A percentile compares a stretch with the other conserved stretches of the same genome.
These are phyloP conservation scores for Tylopilus intermedius DNA, from an alignment of 768 basidiomycete genomes.

Conservation along the genomic window DNA sequence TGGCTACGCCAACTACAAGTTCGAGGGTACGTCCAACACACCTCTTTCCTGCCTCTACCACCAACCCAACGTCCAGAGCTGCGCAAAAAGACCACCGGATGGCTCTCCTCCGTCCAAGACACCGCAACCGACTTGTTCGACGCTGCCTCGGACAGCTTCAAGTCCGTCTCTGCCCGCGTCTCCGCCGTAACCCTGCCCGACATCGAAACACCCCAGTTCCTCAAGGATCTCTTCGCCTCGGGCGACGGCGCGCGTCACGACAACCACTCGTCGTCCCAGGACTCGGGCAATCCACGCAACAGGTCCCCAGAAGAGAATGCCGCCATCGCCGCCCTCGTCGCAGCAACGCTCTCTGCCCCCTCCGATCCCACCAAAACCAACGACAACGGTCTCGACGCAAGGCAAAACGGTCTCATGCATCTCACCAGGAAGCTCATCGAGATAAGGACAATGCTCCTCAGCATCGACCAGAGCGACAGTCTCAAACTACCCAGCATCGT, in stretches of 20 bases:
- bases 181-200: conserved; percentile 55
- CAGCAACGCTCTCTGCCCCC: conserved; percentile 74
- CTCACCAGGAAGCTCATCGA: conserved; percentile 94
- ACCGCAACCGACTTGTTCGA: conserved; percentile 57
- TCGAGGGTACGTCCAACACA: conserved; percentile 64
- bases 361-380: conserved; percentile 41
- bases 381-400: conserved; percentile 38
- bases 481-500: conserved; percentile 96
- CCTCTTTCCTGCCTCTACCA: not conserved
- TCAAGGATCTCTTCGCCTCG: conserved; percentile 57
- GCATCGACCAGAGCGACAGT: conserved; percentile 92
- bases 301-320: conserved; percentile 51
- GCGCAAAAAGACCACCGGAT: conserved; percentile 60
- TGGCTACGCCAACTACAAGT: conserved; percentile 94
- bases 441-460: conserved; percentile 89
- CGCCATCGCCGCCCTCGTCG: conserved; percentile 68
- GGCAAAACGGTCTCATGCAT: conserved; percentile 85
- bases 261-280: conserved; percentile 31
- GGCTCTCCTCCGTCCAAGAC: conserved; percentile 63
- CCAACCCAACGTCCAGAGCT: conserved; percentile 48
- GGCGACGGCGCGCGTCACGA: conserved; percentile 29
- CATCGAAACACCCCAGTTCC: conserved; percentile 58
- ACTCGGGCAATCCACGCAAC: conserved; percentile 35
- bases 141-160: conserved; percentile 66
- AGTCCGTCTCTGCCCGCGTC: conserved; percentile 52